Evolutionary conservation across 805 yeast genomes (phyloP).

Genomic region (Naumovozyma baii): DNA sequence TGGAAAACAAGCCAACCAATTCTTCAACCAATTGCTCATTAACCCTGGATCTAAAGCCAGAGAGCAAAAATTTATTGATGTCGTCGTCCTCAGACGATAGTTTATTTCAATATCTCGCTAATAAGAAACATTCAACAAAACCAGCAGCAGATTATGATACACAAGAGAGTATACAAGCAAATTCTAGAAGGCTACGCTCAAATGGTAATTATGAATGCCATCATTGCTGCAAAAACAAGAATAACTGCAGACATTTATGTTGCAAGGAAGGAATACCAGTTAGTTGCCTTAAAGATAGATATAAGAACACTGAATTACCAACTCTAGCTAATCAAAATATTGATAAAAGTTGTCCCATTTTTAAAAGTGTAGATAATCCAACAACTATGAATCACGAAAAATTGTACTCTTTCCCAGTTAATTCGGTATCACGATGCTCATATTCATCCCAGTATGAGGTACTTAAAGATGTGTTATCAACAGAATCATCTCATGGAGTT

Average conservation of each 20-base stretch:
- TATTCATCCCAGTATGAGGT: too few species aligned
- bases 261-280: constrained; percentile 37
- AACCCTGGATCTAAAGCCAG: too few species aligned
- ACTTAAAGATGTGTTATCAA: too few species aligned
- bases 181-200: constrained; percentile 8
- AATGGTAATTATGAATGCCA: constrained; percentile 34
- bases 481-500: too few species aligned
- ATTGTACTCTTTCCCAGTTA: too few species aligned
- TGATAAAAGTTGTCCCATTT: too few species aligned
- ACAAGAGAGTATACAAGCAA: not conserved
- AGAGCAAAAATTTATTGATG: constrained; percentile 3
- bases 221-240: constrained; percentile 34
- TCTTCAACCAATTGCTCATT: constrained; percentile 11
- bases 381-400: too few species aligned
- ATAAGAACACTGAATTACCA: not conserved
- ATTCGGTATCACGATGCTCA: too few species aligned
- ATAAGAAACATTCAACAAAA: constrained; percentile 3
- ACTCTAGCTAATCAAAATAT: too few species aligned
- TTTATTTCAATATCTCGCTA: constrained; percentile 18
- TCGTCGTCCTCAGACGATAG: constrained; percentile 23
- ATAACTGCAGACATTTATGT: constrained; percentile 38
- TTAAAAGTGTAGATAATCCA: too few species aligned
- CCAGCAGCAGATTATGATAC: too few species aligned
- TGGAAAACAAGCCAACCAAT: constrained; percentile 1
- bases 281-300: constrained; percentile 3